Percentiles rank a stretch among this genome's conserved stretches.
Conservation (phyloP, 1,284 basidiomycete genomes). For the Volvariella volvacea region DNA sequence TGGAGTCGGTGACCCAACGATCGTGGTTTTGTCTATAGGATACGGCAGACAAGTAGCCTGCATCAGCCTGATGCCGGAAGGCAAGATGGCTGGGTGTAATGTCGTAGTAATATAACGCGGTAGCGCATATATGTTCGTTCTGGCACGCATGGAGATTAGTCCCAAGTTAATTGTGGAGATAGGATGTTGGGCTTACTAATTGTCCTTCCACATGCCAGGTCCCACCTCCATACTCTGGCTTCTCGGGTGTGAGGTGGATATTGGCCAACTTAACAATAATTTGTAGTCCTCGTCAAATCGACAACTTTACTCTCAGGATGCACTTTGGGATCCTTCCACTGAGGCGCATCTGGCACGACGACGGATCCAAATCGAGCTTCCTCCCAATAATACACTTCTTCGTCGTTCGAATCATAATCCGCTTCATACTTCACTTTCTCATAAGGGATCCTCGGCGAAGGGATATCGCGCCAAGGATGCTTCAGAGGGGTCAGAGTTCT, state of each 20-base stretch:
- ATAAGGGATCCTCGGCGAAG: slow-evolving; percentile 10
- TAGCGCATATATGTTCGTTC: slow-evolving; percentile 36
- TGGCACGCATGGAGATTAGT: slow-evolving; percentile 26
- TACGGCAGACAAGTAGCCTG: too few relatives aligned
- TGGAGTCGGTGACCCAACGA: too few relatives aligned
- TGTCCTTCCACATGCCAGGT: slow-evolving; percentile 33
- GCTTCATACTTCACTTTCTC: slow-evolving; percentile 14
- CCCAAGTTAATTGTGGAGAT: background rate
- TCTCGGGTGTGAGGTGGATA: slow-evolving; percentile 39
- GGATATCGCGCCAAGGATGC: slow-evolving; percentile 6
- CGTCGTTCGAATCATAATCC: slow-evolving; percentile 11
- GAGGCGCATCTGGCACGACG: too few relatives aligned
- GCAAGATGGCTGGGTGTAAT: background rate
- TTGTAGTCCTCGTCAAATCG: slow-evolving; percentile 25
- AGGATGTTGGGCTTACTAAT: slow-evolving; percentile 14
- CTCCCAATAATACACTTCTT: too few relatives aligned
- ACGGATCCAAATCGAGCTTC: slow-evolving; percentile 5
- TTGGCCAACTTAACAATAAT: slow-evolving; percentile 46
- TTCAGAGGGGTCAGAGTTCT: slow-evolving; percentile 14
- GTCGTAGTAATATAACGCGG: slow-evolving; percentile 29
- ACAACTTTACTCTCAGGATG: too few relatives aligned
- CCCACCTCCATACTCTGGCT: slow-evolving; percentile 26
- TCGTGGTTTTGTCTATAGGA: too few relatives aligned
- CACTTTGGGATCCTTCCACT: too few relatives aligned
- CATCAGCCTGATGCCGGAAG: too few relatives aligned